Evolutionary conservation across 2,329 filamentous ascomycete genomes (phyloP).

Genomic region (Claviceps capensis): DNA sequence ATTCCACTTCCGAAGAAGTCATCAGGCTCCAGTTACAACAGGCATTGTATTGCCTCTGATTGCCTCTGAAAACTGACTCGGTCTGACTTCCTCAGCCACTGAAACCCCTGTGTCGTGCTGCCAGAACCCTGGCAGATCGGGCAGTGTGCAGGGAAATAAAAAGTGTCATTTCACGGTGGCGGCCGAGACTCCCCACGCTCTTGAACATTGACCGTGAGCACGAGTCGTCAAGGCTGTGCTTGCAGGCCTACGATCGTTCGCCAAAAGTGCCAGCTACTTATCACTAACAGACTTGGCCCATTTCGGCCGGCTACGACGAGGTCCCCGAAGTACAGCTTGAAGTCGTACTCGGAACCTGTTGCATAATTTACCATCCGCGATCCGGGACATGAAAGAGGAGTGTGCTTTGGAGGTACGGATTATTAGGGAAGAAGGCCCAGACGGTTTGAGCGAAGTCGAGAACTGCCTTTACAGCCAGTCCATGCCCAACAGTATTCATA

Average conservation of each 20-base stretch:
- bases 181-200: slow-evolving; percentile 22
- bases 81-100: slow-evolving; percentile 13
- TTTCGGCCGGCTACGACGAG: slow-evolving; percentile 9
- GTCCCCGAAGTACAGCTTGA: slow-evolving; percentile 1
- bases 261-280: not conserved
- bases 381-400: not conserved
- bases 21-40: not conserved
- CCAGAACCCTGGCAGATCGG: slow-evolving; percentile 18
- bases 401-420: slow-evolving; percentile 1
- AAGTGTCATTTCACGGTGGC: slow-evolving; percentile 19
- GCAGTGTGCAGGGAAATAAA: slow-evolving; percentile 19
- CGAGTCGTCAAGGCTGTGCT: slow-evolving; percentile 22
- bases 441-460: not conserved
- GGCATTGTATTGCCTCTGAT: slow-evolving; percentile 1
- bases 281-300: not conserved
- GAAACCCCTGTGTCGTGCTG: slow-evolving; percentile 27
- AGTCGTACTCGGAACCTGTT: not conserved
- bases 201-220: slow-evolving; percentile 26
- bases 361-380: not conserved
- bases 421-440: not conserved
- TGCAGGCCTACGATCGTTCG: slow-evolving; percentile 17
- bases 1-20: not conserved
- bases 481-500: not conserved
- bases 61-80: slow-evolving; percentile 9
- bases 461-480: slow-evolving; percentile 8